Evolutionary conservation across 305 asterid genomes (phyloP), one percentile per base, ranked within the genome.

Genomic region (Lippia alba): DNA sequence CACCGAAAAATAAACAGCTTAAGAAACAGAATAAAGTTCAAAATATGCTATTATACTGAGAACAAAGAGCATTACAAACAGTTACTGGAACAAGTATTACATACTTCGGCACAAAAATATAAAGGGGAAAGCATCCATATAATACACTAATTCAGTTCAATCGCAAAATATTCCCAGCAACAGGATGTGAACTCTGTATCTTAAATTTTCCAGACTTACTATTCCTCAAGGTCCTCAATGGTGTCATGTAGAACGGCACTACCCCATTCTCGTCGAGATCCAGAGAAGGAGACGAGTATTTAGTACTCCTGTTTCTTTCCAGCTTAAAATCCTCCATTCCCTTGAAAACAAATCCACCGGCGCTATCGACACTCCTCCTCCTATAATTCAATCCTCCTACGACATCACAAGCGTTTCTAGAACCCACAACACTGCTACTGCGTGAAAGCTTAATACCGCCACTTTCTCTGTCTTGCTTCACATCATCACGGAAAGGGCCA

Each of bases 231-330:
- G 84, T 86, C 83, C 89, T 82, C 87, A 89, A 68, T 18, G 99
- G 96, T 61, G 95, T 88, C 91, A 89, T 79, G 81, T 94, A 88
- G 82, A 94, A 88, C 8, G 96, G 96, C 32, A 74, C 66, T 8
- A 70, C 55, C 60, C 84, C 88, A 64, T 44, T 44, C 4, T 78
- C 79, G 9, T 85, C 89, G 15, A 86, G 64, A 58, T 79, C 79
- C 57, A 71, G 75, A 2, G 87, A 66, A 18, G 77, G 75, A 2
- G 87, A 65, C 16, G 77, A 62, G 59, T 77, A 73, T 33, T 81
- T 84, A 18, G 66, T 67, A 56, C 86, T 83, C 74, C 19, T 61
- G 60, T 79, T 83, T 57, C 87, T 73, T 76, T 82, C 93, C 79
- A 81, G 82, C 66, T 79, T 71, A 51, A 81, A 83, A 8, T 79